Evolutionary conservation across 768 basidiomycete genomes (phyloP).

Genomic region (Dioszegia hungarica): DNA sequence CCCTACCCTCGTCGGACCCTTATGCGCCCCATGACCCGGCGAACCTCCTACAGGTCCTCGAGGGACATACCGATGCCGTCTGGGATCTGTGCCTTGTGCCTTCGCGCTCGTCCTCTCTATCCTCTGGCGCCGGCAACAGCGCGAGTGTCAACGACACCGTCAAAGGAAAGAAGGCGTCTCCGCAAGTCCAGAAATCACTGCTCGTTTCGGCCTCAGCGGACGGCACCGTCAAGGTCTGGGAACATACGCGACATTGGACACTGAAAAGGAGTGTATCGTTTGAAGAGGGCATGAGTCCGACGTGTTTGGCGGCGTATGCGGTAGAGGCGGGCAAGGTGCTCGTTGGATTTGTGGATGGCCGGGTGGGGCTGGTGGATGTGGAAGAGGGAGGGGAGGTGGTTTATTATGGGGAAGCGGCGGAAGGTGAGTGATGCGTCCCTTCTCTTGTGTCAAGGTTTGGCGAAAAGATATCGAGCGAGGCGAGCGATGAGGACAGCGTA

Average conservation of each 20-base stretch:
- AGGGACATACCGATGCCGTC: constrained; percentile 91
- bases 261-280: neutral
- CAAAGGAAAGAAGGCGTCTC: neutral
- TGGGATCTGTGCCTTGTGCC: constrained; percentile 89
- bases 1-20: constrained; percentile 69
- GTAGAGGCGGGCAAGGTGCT: constrained; percentile 76
- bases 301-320: constrained; percentile 76
- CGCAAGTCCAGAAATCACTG: neutral
- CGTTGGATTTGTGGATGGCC: constrained; percentile 81
- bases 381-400: constrained; percentile 47
- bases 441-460: too few species aligned
- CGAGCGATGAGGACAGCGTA: too few species aligned
- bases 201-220: constrained; percentile 84
- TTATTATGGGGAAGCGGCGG: constrained; percentile 54
- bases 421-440: constrained; percentile 45
- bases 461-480: neutral
- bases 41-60: constrained; percentile 68
- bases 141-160: neutral
- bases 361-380: constrained; percentile 87
- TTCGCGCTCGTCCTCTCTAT: constrained; percentile 51
- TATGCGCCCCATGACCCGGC: constrained; percentile 87
- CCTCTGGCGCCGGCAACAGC: neutral
- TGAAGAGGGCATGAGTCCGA: constrained; percentile 57
- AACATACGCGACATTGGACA: constrained; percentile 60
- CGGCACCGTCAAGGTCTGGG: constrained; percentile 90